Evolutionary conservation across 192 early-diverging fungal species (phyloP), one percentile per base, ranked within the genome.

Genomic region (Backusella circina): DNA sequence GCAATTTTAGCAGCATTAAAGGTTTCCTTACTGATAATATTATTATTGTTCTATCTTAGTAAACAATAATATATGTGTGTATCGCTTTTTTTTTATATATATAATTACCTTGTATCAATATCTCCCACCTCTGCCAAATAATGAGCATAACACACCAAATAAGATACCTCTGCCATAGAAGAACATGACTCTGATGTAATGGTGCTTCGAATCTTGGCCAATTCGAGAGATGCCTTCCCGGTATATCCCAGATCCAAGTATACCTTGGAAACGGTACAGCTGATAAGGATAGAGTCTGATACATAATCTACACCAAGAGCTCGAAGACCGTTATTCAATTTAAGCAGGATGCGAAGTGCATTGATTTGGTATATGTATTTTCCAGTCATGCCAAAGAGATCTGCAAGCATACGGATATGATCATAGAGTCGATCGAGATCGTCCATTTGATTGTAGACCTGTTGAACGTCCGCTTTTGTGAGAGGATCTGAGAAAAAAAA

Each of bases 211-310:
- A 83, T 87, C 35, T 88, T 84, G 23, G 80, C 72, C 33, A 91
- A 83, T 2, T 90, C 87, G 18, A 83, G 70, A 15, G 86, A 87
- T 5, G 91, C 90, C 77, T 92, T 91, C 2, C 91, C 93, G 4
- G 92, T 90, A 78, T 95, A 94, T 9, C 94, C 94, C 9, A 95
- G 67, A 18, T 76, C 77, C 6, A 88, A 65, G 73, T 93, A 94
- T 1, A 82, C 84, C 16, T 82, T 68, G 15, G 86, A 88, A 33
- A 94, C 87, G 6, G 82, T 76, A 10, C 83, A 74, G 31, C 81
- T 32, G 18, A 66, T 28, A 33, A 75, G 61, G 61, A 61, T 33
- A 16, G 65, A 54, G 36, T 72, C 65, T 26, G 81, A 75, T 66
- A 78, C 71, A 32, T 72, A 39, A 6, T 84, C 76, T 1, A 76